Percentiles rank a stretch among this genome's conserved stretches.
Evolutionary conservation across 108 stramenopile genomes (phyloP).

Genomic region (Mayamaea pseudoterrestris): DNA sequence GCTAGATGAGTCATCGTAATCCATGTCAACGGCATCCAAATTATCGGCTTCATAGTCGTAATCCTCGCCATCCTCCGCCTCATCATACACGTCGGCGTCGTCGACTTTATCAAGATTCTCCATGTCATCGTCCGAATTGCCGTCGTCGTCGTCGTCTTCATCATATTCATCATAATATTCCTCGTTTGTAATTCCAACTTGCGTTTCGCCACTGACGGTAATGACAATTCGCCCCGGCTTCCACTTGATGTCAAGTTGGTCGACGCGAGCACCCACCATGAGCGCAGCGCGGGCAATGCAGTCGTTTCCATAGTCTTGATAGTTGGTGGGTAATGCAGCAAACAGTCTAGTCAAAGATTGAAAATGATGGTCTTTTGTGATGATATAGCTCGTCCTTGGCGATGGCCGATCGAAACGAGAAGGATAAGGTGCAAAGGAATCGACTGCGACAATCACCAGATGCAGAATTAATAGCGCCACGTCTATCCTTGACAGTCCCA

Average conservation of each 20-base stretch:
- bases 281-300: neutral
- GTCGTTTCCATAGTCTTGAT: neutral
- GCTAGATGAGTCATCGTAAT: neutral
- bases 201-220: slow-evolving; percentile 26
- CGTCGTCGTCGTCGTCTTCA: slow-evolving; percentile 4
- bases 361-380: too few relatives aligned
- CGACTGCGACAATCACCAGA: too few relatives aligned
- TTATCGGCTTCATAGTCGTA: slow-evolving; percentile 8
- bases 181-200: slow-evolving; percentile 13
- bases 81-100: slow-evolving; percentile 12
- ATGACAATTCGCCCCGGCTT: slow-evolving; percentile 40
- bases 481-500: too few relatives aligned
- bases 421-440: too few relatives aligned
- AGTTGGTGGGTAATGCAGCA: neutral
- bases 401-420: too few relatives aligned
- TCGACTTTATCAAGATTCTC: slow-evolving; percentile 11
- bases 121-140: slow-evolving; percentile 9
- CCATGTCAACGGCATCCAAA: slow-evolving; percentile 6
- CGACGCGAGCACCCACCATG: neutral
- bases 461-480: too few relatives aligned
- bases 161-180: neutral
- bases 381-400: too few relatives aligned
- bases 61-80: slow-evolving; percentile 9
- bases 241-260: slow-evolving; percentile 43
- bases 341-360: too few relatives aligned